phyloP scores from a whole-genome alignment of 305 asterid genomes.

The Rubia occidens region DNA sequence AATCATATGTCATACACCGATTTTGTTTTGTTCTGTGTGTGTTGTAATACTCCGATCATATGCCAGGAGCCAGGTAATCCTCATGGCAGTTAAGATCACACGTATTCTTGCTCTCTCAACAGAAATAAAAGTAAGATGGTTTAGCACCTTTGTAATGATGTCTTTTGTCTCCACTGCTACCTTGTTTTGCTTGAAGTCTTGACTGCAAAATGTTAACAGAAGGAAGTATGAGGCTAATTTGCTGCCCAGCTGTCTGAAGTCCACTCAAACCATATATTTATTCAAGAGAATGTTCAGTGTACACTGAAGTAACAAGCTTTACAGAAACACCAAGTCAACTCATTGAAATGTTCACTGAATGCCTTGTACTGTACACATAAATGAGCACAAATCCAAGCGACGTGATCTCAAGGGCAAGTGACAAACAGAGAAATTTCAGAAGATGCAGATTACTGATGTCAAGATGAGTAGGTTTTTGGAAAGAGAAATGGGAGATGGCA shows the following conservation, averaged over 20 bases:
- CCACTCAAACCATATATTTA: background rate
- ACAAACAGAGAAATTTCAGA: background rate
- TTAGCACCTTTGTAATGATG: slow-evolving; percentile 74
- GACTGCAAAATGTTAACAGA: slow-evolving; percentile 43
- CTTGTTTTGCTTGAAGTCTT: slow-evolving; percentile 92
- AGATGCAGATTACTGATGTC: background rate
- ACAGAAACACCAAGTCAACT: background rate
- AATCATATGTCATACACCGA: too few species aligned
- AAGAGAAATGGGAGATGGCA: too few species aligned
- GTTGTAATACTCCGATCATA: too few species aligned
- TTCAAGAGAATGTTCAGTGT: background rate
- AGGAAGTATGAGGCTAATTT: slow-evolving; percentile 9
- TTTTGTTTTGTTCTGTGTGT: too few species aligned
- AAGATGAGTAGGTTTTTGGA: background rate
- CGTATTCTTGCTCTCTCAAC: background rate
- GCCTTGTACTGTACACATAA: background rate
- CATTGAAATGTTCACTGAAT: background rate
- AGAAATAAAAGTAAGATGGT: slow-evolving; percentile 6
- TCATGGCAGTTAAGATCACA: background rate
- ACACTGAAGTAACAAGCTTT: background rate
- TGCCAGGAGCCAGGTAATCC: slow-evolving; percentile 1
- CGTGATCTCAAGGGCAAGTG: background rate
- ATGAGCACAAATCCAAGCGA: background rate
- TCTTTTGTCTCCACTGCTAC: slow-evolving; percentile 49
- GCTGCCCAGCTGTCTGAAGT: background rate